Evolutionary conservation across 805 yeast species (phyloP).

Genomic region (Saccharomycopsis microspora): DNA sequence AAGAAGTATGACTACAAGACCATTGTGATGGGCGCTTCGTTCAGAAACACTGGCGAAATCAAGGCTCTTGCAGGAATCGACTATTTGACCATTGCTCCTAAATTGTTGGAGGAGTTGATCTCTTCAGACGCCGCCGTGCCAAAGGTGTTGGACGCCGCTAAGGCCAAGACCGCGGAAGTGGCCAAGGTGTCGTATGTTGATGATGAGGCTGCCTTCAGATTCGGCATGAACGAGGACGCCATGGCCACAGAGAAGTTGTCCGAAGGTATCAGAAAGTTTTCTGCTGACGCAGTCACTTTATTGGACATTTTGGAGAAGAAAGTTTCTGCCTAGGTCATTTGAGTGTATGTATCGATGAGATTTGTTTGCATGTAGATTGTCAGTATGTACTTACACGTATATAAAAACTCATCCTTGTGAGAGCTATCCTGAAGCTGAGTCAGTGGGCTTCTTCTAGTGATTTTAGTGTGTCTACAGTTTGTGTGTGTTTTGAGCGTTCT

Average conservation of each 20-base stretch:
- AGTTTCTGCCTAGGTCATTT: neutral
- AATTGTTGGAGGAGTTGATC: slow-evolving; percentile 76
- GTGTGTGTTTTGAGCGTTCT: no score
- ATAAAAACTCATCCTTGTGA: no score
- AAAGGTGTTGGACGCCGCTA: slow-evolving; percentile 59
- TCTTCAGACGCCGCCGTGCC: slow-evolving; percentile 76
- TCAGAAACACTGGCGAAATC: slow-evolving; percentile 95
- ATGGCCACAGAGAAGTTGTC: slow-evolving; percentile 97
- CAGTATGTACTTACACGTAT: no score
- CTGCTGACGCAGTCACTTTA: slow-evolving; percentile 84
- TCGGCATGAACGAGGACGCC: slow-evolving; percentile 84
- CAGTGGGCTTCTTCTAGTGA: no score
- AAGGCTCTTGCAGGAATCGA: slow-evolving; percentile 96
- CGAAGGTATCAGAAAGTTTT: slow-evolving; percentile 96
- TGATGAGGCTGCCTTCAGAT: slow-evolving; percentile 87
- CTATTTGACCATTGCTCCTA: slow-evolving; percentile 90
- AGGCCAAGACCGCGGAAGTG: slow-evolving; percentile 44
- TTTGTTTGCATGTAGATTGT: no score
- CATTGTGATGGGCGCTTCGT: slow-evolving; percentile 99
- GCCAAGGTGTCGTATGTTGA: slow-evolving; percentile 72
- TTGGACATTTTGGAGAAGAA: slow-evolving; percentile 43
- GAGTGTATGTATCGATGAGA: no score
- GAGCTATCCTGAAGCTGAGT: no score
- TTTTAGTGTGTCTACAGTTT: no score
- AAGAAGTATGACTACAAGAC: slow-evolving; percentile 94